Base-by-base conservation (phyloP, 2,329 filamentous ascomycete genomes). In the Rhynchosporium graminicola region DNA sequence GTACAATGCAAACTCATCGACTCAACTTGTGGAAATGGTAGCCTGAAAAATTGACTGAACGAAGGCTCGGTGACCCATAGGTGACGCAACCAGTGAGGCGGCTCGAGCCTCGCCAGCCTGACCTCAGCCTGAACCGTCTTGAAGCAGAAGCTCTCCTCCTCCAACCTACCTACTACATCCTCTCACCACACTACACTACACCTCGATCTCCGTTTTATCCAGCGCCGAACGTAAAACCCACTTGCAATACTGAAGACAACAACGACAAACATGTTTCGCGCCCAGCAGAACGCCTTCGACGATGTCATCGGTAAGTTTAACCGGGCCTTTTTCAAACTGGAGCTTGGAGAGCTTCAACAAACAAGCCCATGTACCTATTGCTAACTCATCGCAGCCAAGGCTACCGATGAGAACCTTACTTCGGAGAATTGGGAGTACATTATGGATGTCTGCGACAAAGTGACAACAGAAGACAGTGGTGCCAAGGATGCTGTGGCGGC, bases 341-440 rank as follows among this genome's bases (percentile, higher is more conserved):
- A 59, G 59, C 58, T 63, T 29, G 7, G 43, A 29, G 38, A 59
- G 61, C 57, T 61, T 48, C 55, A 12, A 20, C 59, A 48, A 67
- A 42, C 57, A 57, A 57, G 45, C 51, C 26, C 52, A 26, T 10
- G 63, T 52, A 60, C 58, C 31, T 57, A 46, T 52, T 65, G 63
- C 68, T 70, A 38, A 70, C 61, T 47, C 20, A 57, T 20, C 71
- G 69, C 72, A 88, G 87, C 86, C 73, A 90, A 90, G 79, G 93
- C 95, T 74, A 99, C 95, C 61, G 95, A 99, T 78, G 95, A 99
- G 83, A 99, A 97, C 78, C 85, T 98, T 71, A 98, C 74, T 9
- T 74, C 78, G 64, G 82, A 84, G 77, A 89, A 90, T 75, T 90
- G 87, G 87, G 87, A 89, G 74, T 87, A 73, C 68, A 77, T 77